Conservation (phyloP, 1,139 yeast species). For the Taphrina confusa region DNA sequence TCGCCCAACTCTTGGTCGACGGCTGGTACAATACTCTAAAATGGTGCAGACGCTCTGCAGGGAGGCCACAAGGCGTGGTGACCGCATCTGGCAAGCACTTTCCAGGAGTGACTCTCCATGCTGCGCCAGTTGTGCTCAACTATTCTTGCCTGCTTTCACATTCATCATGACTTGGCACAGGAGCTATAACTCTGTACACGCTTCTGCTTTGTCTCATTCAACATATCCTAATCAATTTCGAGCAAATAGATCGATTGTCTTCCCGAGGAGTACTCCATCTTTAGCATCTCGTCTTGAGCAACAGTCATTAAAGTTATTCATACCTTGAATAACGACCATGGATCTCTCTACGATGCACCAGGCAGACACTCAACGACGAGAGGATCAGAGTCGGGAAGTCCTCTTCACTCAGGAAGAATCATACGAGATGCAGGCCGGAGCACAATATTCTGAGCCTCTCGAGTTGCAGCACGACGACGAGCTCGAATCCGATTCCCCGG, state of each 20-base stretch:
- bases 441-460: conserved; percentile 2
- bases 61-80: background rate
- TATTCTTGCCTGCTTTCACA: too few species aligned
- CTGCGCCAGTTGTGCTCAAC: conserved; percentile 1
- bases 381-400: conserved; percentile 1
- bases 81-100: background rate
- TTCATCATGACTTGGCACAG: too few species aligned
- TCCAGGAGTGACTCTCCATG: background rate
- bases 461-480: conserved; percentile 30
- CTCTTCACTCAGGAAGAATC: conserved; percentile 17
- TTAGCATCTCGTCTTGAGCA: too few species aligned
- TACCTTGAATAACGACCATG: too few species aligned
- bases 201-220: too few species aligned
- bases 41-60: too few species aligned
- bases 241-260: too few species aligned
- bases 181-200: too few species aligned
- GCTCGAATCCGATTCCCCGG: conserved; percentile 23
- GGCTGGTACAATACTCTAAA: background rate
- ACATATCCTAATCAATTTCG: too few species aligned
- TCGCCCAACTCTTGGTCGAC: too few species aligned
- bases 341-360: conserved; percentile 13
- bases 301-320: too few species aligned
- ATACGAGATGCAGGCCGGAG: conserved; percentile 31
- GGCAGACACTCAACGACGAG: background rate
- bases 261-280: too few species aligned